Percentiles rank a stretch among this genome's conserved stretches.
phyloP scores from a whole-genome alignment of 768 basidiomycete genomes.

The Suillus variegatus region DNA sequence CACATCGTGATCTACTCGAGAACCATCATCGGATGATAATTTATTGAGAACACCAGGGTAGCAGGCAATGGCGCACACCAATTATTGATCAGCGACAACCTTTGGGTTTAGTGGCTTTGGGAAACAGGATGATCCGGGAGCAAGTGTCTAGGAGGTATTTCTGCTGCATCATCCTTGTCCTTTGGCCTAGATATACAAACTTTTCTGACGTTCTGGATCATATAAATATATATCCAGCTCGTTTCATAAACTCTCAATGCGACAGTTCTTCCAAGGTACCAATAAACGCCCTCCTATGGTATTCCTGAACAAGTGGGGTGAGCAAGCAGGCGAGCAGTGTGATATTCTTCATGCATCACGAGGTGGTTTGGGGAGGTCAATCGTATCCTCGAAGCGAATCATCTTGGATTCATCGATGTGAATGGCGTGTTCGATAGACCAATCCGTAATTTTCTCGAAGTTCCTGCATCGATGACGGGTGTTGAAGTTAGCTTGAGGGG shows the following conservation, averaged over 20 bases:
- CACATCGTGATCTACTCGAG: too few species aligned
- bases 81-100: too few species aligned
- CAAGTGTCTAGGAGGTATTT: background rate
- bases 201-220: background rate
- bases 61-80: too few species aligned
- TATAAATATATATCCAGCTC: background rate
- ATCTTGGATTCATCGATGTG: background rate
- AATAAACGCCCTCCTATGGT: background rate
- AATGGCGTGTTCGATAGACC: background rate
- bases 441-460: background rate
- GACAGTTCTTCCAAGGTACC: background rate
- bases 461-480: constrained; percentile 8
- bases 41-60: too few species aligned
- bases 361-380: background rate
- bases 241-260: background rate
- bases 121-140: background rate
- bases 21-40: too few species aligned
- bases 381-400: background rate
- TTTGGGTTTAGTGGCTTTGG: background rate
- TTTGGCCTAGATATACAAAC: background rate
- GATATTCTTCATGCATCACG: background rate
- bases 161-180: background rate
- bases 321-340: background rate
- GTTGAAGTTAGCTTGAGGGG: constrained; percentile 5
- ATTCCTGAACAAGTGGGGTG: background rate